A percentile compares a stretch with the other conserved stretches of the same genome.
Evolutionary conservation across 2,329 filamentous ascomycete genomes (phyloP).

Genomic region (Botrytis paeoniae): DNA sequence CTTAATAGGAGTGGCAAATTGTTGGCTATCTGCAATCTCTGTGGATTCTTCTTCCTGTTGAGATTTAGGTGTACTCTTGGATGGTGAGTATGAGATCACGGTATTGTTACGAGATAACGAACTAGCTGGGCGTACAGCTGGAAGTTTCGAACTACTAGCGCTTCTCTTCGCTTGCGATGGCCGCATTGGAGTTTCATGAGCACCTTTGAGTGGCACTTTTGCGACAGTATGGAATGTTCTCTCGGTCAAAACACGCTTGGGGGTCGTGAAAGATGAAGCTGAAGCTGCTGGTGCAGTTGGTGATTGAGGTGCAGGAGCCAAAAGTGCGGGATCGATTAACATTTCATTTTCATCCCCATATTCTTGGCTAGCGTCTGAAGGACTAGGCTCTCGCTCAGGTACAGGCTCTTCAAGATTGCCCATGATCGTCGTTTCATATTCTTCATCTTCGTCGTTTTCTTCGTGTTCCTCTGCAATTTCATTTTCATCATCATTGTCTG

Average conservation of each 20-base stretch:
- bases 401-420: not conserved
- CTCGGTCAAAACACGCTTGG: conserved; percentile 33
- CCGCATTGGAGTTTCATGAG: conserved; percentile 44
- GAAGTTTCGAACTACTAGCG: conserved; percentile 44
- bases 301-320: conserved; percentile 27
- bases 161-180: conserved; percentile 41
- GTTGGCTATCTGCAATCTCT: conserved; percentile 24
- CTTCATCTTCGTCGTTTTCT: not conserved
- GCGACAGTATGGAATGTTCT: conserved; percentile 67
- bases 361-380: conserved; percentile 62
- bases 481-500: conserved; percentile 20
- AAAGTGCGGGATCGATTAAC: conserved; percentile 51
- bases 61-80: conserved; percentile 39
- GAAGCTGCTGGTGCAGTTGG: conserved; percentile 13
- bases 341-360: conserved; percentile 65
- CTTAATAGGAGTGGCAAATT: conserved; percentile 41
- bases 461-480: not conserved
- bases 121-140: conserved; percentile 43
- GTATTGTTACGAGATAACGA: conserved; percentile 48
- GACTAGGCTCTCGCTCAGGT: conserved; percentile 42
- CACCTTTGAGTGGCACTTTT: conserved; percentile 73
- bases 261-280: conserved; percentile 28
- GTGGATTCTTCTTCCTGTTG: conserved; percentile 2
- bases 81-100: conserved; percentile 54
- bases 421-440: conserved; percentile 8